These are phyloP conservation scores for Plasmodium cynomolgi DNA, from an alignment of 169 alveolate genomes.

Conservation along the genomic window DNA sequence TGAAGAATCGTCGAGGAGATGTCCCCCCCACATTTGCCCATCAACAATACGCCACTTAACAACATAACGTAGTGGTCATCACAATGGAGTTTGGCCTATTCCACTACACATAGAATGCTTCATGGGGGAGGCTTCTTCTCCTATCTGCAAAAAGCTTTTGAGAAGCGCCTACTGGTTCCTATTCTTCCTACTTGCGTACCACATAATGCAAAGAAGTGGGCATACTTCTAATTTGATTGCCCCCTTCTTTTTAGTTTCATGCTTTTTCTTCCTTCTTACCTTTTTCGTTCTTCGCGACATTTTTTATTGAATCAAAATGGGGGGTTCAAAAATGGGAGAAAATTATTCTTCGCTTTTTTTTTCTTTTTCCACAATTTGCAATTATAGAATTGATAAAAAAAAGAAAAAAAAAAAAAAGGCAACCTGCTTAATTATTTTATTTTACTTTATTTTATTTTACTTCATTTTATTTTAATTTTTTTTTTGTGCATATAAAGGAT, in stretches of 20 bases:
- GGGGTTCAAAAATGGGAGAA: background rate
- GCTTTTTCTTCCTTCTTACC: slow-evolving; percentile 16
- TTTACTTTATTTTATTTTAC: no score
- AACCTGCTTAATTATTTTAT: background rate
- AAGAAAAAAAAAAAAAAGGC: background rate
- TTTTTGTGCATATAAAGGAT: no score
- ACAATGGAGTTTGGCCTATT: background rate
- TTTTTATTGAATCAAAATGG: background rate
- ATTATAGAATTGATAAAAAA: background rate
- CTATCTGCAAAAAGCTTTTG: background rate
- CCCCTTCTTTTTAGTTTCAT: slow-evolving; percentile 7
- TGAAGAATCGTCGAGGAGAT: background rate
- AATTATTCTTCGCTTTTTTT: background rate
- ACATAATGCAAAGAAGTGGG: background rate
- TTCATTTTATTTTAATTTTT: no score
- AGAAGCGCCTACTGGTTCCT: background rate
- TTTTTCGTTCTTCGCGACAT: slow-evolving; percentile 75
- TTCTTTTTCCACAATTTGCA: background rate
- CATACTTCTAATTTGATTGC: background rate
- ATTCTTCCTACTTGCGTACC: background rate
- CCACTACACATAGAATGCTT: background rate
- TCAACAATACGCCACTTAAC: background rate
- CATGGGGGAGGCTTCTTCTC: background rate
- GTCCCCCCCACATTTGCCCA: background rate
- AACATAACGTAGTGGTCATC: background rate